Evolutionary conservation across 352 stramenopile genomes (phyloP), one percentile per base, ranked within the genome.

Genomic region (Phytophthora constricta): DNA sequence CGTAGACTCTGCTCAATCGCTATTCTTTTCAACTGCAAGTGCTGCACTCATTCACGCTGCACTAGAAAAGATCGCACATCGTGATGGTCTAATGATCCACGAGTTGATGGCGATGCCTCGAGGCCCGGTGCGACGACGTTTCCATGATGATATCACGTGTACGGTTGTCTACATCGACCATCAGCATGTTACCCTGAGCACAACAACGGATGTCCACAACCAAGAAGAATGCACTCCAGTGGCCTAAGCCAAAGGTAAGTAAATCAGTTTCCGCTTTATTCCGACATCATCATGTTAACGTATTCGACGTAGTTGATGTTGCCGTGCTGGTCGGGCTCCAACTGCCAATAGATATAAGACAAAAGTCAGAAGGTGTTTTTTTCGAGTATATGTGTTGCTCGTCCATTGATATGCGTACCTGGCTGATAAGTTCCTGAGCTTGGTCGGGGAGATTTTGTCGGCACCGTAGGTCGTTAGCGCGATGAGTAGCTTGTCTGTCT

Each of bases 251-350:
- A 17, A 64, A 65, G 48, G 26, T 11, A 49, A 61, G 23, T 19
- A 33, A 55, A 33, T 27, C 23, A 47, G 33, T 20, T 47, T 51
- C 55, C 42, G 17, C 46, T 68, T 67, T 85, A 92, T 73, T 95
- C 82, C 14, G 78, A 85, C 92, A 98, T 97, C 92, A 98, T 98
- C 86, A 98, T 98, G 65, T 97, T 97, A 10, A 98, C 88, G 69
- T 98, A 98, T 51, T 98, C 91, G 17, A 93, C 59, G 66, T 97
- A 98, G 76, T 98, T 97, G 68, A 98, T 96, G 64, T 97, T 87
- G 19, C 92, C 94, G 43, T 97, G 85, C 46, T 89, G 81, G 60
- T 98, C 94, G 19, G 90, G 89, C 61, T 98, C 92, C 3, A 98
- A 77, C 87, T 98, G 39, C 22, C 17, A 34, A 54, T 49, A 60